These are phyloP conservation scores for Heterobasidion annosum DNA, from an alignment of 1,284 basidiomycete genomes.

Conservation along the genomic window DNA sequence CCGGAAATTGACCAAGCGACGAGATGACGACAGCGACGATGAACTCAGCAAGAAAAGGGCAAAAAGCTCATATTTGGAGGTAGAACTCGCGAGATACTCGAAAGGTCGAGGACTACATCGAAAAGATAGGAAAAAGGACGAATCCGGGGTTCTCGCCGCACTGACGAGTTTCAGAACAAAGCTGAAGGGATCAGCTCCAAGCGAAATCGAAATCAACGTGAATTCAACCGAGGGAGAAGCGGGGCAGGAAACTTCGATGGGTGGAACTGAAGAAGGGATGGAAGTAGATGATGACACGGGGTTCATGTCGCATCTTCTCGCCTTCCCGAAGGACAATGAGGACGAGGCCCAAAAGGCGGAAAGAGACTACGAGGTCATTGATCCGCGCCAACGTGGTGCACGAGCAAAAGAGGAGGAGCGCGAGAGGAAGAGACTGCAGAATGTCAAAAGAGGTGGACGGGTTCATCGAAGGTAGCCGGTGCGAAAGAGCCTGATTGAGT, in stretches of 20 bases:
- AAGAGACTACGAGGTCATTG: conserved; percentile 85
- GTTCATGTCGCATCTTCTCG: conserved; percentile 70
- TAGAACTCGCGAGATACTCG: conserved; percentile 74
- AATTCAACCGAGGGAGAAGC: conserved; percentile 18
- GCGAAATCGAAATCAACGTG: conserved; percentile 11
- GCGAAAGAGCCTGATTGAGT: no score
- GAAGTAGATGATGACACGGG: conserved; percentile 79
- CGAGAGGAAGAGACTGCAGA: conserved; percentile 45
- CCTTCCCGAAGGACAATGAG: conserved; percentile 71
- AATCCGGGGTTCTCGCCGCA: conserved; percentile 68
- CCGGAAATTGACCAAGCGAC: conserved; percentile 55
- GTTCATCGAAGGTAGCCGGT: conserved; percentile 1
- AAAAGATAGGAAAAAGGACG: conserved; percentile 61
- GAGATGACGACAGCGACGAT: conserved; percentile 50
- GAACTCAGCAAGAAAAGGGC: conserved; percentile 47
- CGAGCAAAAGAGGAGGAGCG: conserved; percentile 67
- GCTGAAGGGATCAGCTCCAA: conserved; percentile 39
- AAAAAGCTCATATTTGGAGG: conserved; percentile 67
- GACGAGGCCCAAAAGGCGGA: conserved; percentile 77
- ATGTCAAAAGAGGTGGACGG: not conserved
- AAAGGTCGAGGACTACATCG: conserved; percentile 52
- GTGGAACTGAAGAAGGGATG: conserved; percentile 42
- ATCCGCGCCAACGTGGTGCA: conserved; percentile 62
- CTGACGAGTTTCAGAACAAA: conserved; percentile 67
- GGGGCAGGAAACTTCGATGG: conserved; percentile 15